Evolutionary conservation across 2,329 filamentous ascomycete genomes (phyloP).

Genomic region (Pseudogymnoascus verrucosus): DNA sequence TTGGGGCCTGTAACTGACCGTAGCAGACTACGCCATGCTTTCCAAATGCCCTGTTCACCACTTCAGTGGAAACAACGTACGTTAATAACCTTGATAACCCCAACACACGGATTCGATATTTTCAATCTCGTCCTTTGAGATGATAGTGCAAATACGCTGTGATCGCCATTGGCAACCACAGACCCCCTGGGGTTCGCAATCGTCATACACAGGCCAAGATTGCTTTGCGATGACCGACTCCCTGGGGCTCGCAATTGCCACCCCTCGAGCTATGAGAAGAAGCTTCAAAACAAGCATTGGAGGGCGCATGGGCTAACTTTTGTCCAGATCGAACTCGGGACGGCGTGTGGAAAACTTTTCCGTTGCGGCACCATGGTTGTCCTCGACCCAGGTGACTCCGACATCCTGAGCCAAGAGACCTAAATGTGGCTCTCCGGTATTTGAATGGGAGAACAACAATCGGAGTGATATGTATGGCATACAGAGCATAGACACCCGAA

Average conservation of each 20-base stretch:
- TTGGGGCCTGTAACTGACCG: neutral
- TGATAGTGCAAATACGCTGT: no score
- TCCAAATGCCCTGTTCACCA: slow-evolving; percentile 95
- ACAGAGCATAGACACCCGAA: neutral
- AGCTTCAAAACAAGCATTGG: neutral
- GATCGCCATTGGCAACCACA: neutral
- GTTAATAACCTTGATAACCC: slow-evolving; percentile 39
- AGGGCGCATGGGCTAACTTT: slow-evolving; percentile 33
- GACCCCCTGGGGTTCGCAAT: neutral
- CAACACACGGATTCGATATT: neutral
- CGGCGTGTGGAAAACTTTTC: slow-evolving; percentile 98
- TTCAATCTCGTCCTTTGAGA: neutral
- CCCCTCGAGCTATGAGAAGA: neutral
- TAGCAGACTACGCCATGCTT: slow-evolving; percentile 68
- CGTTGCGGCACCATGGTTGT: slow-evolving; percentile 95
- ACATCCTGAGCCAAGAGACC: slow-evolving; percentile 79
- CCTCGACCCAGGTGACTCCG: slow-evolving; percentile 94
- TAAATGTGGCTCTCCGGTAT: neutral
- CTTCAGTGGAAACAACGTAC: slow-evolving; percentile 98
- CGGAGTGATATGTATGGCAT: neutral
- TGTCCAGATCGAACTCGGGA: slow-evolving; percentile 90
- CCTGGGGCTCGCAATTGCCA: neutral
- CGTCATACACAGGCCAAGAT: neutral
- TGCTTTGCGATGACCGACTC: neutral
- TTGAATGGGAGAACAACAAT: neutral